Conservation (phyloP, 495 filamentous ascomycete species). For the Neurospora sp. region DNA sequence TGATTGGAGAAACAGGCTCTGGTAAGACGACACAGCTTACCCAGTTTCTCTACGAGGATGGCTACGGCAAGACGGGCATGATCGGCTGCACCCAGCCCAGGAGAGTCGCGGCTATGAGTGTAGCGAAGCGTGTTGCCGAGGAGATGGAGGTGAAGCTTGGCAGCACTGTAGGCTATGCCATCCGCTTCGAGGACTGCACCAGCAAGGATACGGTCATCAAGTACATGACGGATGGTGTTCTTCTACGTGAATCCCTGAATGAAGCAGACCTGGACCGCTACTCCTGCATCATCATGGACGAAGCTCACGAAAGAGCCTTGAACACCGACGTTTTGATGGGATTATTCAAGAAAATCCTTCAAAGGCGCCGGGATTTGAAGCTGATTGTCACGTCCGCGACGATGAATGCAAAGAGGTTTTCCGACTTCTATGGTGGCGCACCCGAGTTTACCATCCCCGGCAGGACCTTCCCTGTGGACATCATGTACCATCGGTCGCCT, state of each 20-base stretch:
- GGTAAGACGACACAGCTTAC: constrained; percentile 96
- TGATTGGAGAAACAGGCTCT: constrained; percentile 92
- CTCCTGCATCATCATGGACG: constrained; percentile 99
- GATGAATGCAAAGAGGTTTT: constrained; percentile 96
- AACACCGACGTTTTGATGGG: constrained; percentile 98
- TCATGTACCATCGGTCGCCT: constrained; percentile 89
- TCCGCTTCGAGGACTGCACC: constrained; percentile 98
- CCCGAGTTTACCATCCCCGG: constrained; percentile 97
- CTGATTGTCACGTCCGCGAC: constrained; percentile 97
- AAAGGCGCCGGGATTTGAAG: constrained; percentile 83
- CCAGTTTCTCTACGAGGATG: constrained; percentile 90
- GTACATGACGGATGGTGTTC: constrained; percentile 98
- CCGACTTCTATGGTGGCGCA: constrained; percentile 93
- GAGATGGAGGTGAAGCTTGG: constrained; percentile 98
- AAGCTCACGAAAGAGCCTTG: constrained; percentile 92
- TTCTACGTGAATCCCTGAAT: constrained; percentile 85
- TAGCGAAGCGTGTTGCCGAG: constrained; percentile 95
- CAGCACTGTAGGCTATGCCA: constrained; percentile 85
- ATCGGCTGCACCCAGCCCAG: constrained; percentile 95
- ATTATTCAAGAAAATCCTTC: constrained; percentile 91
- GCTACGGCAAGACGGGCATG: constrained; percentile 75
- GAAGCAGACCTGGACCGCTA: constrained; percentile 92
- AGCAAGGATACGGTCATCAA: constrained; percentile 92
- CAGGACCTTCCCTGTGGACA: constrained; percentile 92
- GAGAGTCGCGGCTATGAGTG: constrained; percentile 96